Base-by-base conservation (phyloP, 2,329 filamentous ascomycete species). In the Microdochium bolleyi region DNA sequence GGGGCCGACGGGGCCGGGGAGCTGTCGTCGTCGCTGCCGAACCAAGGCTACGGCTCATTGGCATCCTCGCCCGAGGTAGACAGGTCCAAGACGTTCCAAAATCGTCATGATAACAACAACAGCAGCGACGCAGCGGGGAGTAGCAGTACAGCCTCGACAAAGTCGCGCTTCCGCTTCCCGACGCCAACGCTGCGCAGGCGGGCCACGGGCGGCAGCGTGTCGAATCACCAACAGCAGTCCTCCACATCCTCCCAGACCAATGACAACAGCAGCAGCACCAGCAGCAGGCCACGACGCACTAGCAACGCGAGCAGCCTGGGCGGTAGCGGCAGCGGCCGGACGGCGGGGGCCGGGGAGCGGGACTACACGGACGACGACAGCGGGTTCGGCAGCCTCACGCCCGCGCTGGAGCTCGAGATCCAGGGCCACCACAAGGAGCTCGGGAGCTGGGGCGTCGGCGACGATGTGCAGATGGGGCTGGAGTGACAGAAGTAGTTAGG, bases 381-480 rank as follows among this genome's bases (percentile, higher is more conserved):
- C 16, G 25, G 27, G 24, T 38, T 49, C 16, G 60, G 58, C 19
- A 57, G 60, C 30, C 52, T 67, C 16, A 61, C 62, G 22, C 64
- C 65, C 2, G 61, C 61, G 52, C 64, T 79, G 3, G 74, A 78
- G 53, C 64, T 82, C 49, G 72, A 79, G 66, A 69, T 81, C 61
- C 73, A 83, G 67, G 74, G 76, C 58, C 64, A 76, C 57, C 69
- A 75, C 57, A 73, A 70, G 62, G 82, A 79, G 59, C 84, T 73
- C 59, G 79, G 69, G 2, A 80, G 82, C 61, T 91, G 90, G 84
- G 88, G 89, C 0, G 79, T 95, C 50, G 88, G 88, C 1, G 91
- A 96, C 65, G 90, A 95, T 63, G 83, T 87, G 24, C 78, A 86
- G 62, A 94, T 95, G 87, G 87, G 84, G 30, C 72, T 95, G 59